Percentiles rank a stretch among this genome's conserved stretches.
Evolutionary conservation across 495 filamentous ascomycete species (phyloP).

Genomic region (Neurospora sp.): DNA sequence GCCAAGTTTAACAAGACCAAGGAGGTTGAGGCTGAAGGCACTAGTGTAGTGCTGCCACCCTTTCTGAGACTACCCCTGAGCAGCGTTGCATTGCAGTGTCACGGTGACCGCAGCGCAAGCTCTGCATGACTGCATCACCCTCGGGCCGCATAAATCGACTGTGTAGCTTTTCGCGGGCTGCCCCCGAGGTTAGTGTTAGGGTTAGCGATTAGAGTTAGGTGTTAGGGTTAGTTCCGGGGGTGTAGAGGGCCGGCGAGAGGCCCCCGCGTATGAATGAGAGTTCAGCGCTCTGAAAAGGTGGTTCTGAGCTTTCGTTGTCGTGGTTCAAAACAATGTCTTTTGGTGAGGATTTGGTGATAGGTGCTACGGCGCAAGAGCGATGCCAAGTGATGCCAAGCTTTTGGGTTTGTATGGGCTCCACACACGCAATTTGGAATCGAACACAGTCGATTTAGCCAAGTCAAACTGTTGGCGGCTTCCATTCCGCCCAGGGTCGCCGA

Average conservation of each 20-base stretch:
- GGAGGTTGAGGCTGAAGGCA: slow-evolving; percentile 86
- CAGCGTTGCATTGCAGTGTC: not conserved
- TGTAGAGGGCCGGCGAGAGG: not conserved
- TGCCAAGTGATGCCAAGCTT: not conserved
- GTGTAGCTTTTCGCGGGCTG: no score
- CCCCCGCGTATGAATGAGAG: not conserved
- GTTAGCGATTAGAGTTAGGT: not conserved
- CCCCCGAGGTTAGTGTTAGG: not conserved
- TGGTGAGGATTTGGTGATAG: not conserved
- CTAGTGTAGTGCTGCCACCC: not conserved
- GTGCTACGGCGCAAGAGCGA: not conserved
- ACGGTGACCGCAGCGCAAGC: not conserved
- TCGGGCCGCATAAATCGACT: not conserved
- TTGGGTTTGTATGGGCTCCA: not conserved
- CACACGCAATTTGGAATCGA: no score
- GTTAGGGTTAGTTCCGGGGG: not conserved
- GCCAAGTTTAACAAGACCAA: slow-evolving; percentile 85
- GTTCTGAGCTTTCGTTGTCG: not conserved
- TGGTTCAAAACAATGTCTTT: not conserved
- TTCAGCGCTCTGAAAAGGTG: not conserved
- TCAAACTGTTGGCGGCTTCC: not conserved
- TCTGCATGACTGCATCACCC: not conserved
- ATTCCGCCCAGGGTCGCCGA: not conserved
- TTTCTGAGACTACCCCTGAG: not conserved
- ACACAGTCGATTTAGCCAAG: not conserved